Conservation (phyloP, 345 rosid genomes). For the Eucalyptus dawsonii region DNA sequence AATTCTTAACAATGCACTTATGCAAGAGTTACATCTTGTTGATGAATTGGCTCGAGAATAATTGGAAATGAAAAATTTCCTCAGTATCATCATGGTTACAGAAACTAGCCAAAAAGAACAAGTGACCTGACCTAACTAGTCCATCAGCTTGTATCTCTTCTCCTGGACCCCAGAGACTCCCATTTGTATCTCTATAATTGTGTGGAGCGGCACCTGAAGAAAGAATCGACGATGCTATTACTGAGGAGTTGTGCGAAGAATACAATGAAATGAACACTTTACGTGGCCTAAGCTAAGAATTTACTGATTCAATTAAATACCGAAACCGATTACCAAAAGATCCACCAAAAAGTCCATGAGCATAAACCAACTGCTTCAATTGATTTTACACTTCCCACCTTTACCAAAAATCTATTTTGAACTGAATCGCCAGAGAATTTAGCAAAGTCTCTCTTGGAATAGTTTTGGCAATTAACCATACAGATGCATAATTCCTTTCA, state of each 20-base stretch:
- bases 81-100: background rate
- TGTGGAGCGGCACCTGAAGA: slow-evolving; percentile 91
- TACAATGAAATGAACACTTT: background rate
- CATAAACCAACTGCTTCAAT: background rate
- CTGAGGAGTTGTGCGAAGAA: background rate
- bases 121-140: slow-evolving; percentile 20
- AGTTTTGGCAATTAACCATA: background rate
- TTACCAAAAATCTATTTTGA: background rate
- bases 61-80: background rate
- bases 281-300: background rate
- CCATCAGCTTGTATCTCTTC: slow-evolving; percentile 98
- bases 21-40: background rate
- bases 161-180: slow-evolving; percentile 99
- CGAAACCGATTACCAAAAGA: background rate
- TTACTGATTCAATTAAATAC: background rate
- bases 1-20: background rate
- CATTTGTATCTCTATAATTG: slow-evolving; percentile 99
- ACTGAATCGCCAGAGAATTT: background rate
- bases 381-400: background rate
- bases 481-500: background rate
- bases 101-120: background rate
- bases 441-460: background rate
- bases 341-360: background rate
- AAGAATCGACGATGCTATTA: background rate
- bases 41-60: background rate